Conservation (phyloP, 75 land plant species). For the Pinus tabuliformis region DNA sequence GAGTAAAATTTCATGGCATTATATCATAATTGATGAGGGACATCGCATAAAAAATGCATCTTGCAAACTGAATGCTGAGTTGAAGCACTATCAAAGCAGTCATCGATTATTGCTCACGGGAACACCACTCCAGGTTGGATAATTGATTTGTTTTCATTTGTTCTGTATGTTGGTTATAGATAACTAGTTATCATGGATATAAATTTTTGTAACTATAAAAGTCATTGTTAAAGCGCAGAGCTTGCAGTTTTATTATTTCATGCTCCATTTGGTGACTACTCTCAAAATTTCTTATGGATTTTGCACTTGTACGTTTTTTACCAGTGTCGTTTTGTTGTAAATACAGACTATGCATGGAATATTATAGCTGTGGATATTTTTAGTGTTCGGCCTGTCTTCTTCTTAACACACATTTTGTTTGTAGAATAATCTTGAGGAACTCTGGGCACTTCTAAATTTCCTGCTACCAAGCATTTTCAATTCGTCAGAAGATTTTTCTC, state of each 20-base stretch:
- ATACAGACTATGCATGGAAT: neutral
- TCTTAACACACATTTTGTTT: slow-evolving; percentile 12
- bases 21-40: slow-evolving; percentile 99
- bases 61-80: slow-evolving; percentile 96
- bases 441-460: slow-evolving; percentile 97
- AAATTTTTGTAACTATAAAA: neutral
- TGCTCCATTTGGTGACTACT: neutral
- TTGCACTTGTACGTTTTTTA: neutral
- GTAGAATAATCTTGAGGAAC: slow-evolving; percentile 96
- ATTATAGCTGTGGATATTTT: neutral
- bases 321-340: neutral
- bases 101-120: slow-evolving; percentile 94
- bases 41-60: slow-evolving; percentile 99
- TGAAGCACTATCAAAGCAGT: slow-evolving; percentile 88
- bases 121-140: slow-evolving; percentile 90
- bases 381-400: neutral
- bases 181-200: neutral
- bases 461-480: slow-evolving; percentile 95
- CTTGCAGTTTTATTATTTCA: slow-evolving; percentile 1
- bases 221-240: neutral
- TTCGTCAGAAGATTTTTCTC: slow-evolving; percentile 98
- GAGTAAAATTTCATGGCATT: slow-evolving; percentile 91
- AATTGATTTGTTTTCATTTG: neutral
- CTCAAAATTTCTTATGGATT: neutral
- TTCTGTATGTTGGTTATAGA: neutral